Conservation (phyloP, 441 rosid genomes). For the Adansonia grandidieri region DNA sequence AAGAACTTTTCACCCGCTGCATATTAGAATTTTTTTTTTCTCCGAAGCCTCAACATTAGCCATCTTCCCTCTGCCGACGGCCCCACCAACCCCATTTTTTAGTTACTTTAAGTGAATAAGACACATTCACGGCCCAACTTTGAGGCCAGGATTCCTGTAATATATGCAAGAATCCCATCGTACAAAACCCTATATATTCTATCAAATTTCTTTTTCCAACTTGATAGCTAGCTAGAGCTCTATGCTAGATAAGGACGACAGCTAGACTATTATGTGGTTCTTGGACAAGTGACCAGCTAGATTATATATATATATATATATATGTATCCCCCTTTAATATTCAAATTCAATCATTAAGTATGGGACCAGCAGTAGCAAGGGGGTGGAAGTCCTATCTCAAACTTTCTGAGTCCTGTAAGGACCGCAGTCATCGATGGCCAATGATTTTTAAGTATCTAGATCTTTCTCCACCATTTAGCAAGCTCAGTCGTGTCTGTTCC, state of each 20-base stretch:
- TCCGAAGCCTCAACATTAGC: not conserved
- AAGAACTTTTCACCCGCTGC: not conserved
- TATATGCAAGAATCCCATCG: not conserved
- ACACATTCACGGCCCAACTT: not conserved
- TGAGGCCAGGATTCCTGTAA: not conserved
- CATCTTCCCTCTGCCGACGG: not conserved
- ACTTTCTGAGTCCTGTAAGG: not conserved
- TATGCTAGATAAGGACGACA: constrained; percentile 25
- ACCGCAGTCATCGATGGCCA: not conserved
- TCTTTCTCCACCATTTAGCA: not conserved
- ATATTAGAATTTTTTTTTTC: not conserved
- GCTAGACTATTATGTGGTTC: not conserved
- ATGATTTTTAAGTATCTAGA: not conserved
- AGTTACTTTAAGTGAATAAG: not conserved
- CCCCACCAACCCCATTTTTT: not conserved
- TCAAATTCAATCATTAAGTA: constrained; percentile 24
- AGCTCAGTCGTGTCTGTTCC: not conserved
- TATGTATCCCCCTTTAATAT: too few relatives aligned
- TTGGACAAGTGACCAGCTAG: too few relatives aligned
- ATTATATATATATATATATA: not conserved
- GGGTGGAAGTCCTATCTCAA: constrained; percentile 18
- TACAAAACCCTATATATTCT: not conserved
- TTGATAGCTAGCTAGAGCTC: not conserved
- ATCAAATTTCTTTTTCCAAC: not conserved
- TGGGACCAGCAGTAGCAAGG: constrained; percentile 25